A percentile compares a stretch with the other conserved stretches of the same genome.
Evolutionary conservation across 2,329 filamentous ascomycete genomes (phyloP).

Genomic region (Dactylonectria estremocensis): DNA sequence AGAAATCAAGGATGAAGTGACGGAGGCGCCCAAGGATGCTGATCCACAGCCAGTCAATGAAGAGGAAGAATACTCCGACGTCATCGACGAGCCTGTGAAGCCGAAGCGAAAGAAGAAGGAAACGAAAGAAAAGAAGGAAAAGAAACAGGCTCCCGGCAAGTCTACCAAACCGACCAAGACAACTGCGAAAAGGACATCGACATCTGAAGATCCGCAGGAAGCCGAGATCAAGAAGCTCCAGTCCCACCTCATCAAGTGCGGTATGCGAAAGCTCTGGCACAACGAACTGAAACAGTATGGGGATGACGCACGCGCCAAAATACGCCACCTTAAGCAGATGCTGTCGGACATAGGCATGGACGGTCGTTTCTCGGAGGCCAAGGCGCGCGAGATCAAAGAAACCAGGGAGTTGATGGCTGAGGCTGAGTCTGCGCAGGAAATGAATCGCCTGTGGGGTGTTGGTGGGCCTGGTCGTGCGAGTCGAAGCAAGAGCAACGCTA

Average conservation of each 20-base stretch:
- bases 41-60: slow-evolving; percentile 47
- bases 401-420: slow-evolving; percentile 87
- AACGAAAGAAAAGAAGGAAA: slow-evolving; percentile 38
- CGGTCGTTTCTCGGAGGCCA: slow-evolving; percentile 88
- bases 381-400: slow-evolving; percentile 90
- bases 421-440: slow-evolving; percentile 86
- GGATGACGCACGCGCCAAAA: slow-evolving; percentile 82
- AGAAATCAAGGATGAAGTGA: slow-evolving; percentile 33
- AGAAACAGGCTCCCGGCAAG: slow-evolving; percentile 49
- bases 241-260: slow-evolving; percentile 89
- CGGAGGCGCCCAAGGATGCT: slow-evolving; percentile 16
- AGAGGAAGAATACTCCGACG: slow-evolving; percentile 60
- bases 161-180: slow-evolving; percentile 47
- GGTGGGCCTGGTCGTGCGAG: slow-evolving; percentile 59
- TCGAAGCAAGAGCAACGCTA: slow-evolving; percentile 52
- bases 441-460: slow-evolving; percentile 83
- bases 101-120: slow-evolving; percentile 72
- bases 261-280: slow-evolving; percentile 92
- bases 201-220: slow-evolving; percentile 72
- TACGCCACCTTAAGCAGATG: slow-evolving; percentile 84
- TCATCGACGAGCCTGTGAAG: slow-evolving; percentile 81
- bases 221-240: slow-evolving; percentile 91
- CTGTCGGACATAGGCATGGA: slow-evolving; percentile 88
- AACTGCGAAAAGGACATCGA: slow-evolving; percentile 49
- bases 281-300: slow-evolving; percentile 84